These are phyloP conservation scores for Nigrospora oryzae DNA, from an alignment of 2,329 filamentous ascomycete genomes.

Conservation along the genomic window DNA sequence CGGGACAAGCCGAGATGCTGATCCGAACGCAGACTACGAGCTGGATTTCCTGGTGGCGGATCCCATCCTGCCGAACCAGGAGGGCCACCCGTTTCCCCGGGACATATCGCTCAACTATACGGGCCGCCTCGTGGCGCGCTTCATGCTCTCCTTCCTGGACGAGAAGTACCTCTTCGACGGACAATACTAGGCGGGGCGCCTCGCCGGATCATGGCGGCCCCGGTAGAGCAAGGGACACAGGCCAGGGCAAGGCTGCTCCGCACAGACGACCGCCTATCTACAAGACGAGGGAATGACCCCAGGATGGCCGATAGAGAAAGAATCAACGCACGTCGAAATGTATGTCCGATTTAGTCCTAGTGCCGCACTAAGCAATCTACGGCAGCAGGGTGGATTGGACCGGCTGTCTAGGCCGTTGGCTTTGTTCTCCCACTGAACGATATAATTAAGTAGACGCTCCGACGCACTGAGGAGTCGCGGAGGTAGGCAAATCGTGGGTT, in stretches of 20 bases:
- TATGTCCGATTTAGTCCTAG: conserved; percentile 58
- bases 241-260: no score
- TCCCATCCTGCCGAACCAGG: conserved; percentile 34
- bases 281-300: no score
- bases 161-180: conserved; percentile 38
- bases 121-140: conserved; percentile 43
- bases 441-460: conserved; percentile 49
- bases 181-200: conserved; percentile 12
- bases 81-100: conserved; percentile 35
- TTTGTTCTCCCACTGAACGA: conserved; percentile 56
- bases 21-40: conserved; percentile 21
- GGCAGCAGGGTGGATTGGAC: conserved; percentile 58
- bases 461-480: conserved; percentile 46
- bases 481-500: conserved; percentile 55
- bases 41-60: conserved; percentile 37
- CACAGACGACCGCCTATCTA: no score
- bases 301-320: no score
- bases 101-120: conserved; percentile 42
- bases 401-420: conserved; percentile 57
- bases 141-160: conserved; percentile 45
- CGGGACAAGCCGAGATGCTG: not conserved
- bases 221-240: no score
- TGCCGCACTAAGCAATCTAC: conserved; percentile 43
- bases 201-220: no score
- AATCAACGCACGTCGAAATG: conserved; percentile 22